A percentile compares a stretch with the other conserved stretches of the same genome.
phyloP scores from a whole-genome alignment of 768 basidiomycete genomes.

The Fibroporia radiculosa region DNA sequence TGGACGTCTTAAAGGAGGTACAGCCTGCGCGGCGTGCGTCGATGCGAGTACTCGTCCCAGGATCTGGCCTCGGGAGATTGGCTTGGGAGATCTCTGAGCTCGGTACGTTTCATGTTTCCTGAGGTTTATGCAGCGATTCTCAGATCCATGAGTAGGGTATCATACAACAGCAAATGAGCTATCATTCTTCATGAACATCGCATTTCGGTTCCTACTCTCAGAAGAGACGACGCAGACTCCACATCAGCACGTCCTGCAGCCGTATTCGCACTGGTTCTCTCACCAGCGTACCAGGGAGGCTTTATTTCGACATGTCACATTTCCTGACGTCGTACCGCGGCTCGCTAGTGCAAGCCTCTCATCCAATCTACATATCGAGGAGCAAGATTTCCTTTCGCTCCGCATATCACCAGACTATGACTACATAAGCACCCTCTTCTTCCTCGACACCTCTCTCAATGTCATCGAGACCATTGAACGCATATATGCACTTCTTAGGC shows the following conservation, averaged over 20 bases:
- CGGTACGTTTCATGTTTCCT: conserved; percentile 28
- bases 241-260: conserved; percentile 47
- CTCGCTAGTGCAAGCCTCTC: no score
- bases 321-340: conserved; percentile 57
- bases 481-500: conserved; percentile 47
- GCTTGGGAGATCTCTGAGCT: conserved; percentile 62
- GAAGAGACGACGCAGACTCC: conserved; percentile 30
- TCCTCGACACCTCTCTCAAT: conserved; percentile 34
- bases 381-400: conserved; percentile 47
- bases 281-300: conserved; percentile 46
- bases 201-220: conserved; percentile 50
- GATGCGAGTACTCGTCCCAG: conserved; percentile 51
- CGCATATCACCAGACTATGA: conserved; percentile 34
- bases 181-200: conserved; percentile 59
- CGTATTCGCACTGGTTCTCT: conserved; percentile 64
- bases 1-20: conserved; percentile 33
- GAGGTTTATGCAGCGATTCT: background rate
- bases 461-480: conserved; percentile 37
- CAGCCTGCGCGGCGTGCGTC: conserved; percentile 20
- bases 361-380: conserved; percentile 36
- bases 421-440: conserved; percentile 42
- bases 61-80: conserved; percentile 54
- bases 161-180: conserved; percentile 55
- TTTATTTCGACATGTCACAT: conserved; percentile 44
- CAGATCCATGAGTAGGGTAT: conserved; percentile 26